phyloP scores from a whole-genome alignment of 2,329 filamentous ascomycete genomes.

The Thielaviopsis cerberus region DNA sequence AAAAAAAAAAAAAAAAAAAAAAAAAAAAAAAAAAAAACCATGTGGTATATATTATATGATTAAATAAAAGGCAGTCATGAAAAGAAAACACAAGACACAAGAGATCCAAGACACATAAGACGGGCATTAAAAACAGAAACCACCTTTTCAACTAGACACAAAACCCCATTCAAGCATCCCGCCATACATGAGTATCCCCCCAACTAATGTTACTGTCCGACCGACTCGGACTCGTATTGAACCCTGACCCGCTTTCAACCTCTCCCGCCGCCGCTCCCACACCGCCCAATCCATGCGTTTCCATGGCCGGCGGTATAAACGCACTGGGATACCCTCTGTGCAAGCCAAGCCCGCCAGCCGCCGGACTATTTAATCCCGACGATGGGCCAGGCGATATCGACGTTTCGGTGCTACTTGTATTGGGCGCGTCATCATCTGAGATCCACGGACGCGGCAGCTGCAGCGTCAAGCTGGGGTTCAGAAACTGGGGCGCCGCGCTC shows the following conservation, averaged over 20 bases:
- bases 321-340: neutral
- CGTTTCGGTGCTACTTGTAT: neutral
- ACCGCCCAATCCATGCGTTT: neutral
- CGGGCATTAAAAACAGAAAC: neutral
- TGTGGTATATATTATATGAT: neutral
- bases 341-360: neutral
- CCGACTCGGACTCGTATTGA: slow-evolving; percentile 18
- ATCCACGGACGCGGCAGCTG: slow-evolving; percentile 59
- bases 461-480: slow-evolving; percentile 55
- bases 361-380: neutral
- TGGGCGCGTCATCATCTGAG: slow-evolving; percentile 35
- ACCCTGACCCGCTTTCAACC: neutral
- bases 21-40: neutral
- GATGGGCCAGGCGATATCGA: neutral
- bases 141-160: neutral
- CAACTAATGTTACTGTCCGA: slow-evolving; percentile 27
- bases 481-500: slow-evolving; percentile 52
- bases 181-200: slow-evolving; percentile 33
- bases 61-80: neutral
- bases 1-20: neutral
- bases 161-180: slow-evolving; percentile 16
- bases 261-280: neutral
- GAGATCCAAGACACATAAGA: neutral
- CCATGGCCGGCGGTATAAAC: neutral
- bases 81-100: neutral